Base-by-base conservation (phyloP, 164 flowering plant species). In the Malania oleifera region DNA sequence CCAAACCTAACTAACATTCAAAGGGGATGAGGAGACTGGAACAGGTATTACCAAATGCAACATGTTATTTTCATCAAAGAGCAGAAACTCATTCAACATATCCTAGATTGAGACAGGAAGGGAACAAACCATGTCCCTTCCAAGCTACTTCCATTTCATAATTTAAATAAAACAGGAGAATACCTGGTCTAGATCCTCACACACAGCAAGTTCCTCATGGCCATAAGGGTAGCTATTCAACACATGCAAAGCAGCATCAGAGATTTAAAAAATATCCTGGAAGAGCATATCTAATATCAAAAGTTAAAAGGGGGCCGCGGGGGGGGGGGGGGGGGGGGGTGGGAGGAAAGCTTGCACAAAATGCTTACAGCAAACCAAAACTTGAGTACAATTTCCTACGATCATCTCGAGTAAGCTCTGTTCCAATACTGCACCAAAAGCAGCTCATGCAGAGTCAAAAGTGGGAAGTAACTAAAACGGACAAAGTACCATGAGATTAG, bases 181-280 rank as follows among this genome's bases (percentile, higher is more conserved):
- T 66, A 91, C 99, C 95, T 95, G 99, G 73, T 95, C 99, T 47
- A 91, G 73, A 70, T 95, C 99, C 76, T 95, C 99, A 74, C 93
- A 85, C 28, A 89, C 78, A 61, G 97, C 91, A 77, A 95, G 99
- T 69, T 95, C 99, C 71, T 95, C 97, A 66, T 95, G 99, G 8
- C 99, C 99, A 70, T 95, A 88, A 7, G 99, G 97, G 31, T 83
- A 88, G 40, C 99, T 95, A 72, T 48, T 43, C 43, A 40, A 45
- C 51, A 63, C 40, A 73, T 53, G 46, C 34, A 57, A 44, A 7
- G 3, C 13, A 52, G 7, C 15, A 22, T 59, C 17, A 60, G 47
- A 52, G 20, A 25, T n/a, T n/a, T n/a, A 5, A 54, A 63, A 52
- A 52, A 48, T 24, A 50, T 9, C 48, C 19, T 62, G 10, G 1